phyloP scores from a whole-genome alignment of 805 yeast genomes.

The Kuraishia floccosa region DNA sequence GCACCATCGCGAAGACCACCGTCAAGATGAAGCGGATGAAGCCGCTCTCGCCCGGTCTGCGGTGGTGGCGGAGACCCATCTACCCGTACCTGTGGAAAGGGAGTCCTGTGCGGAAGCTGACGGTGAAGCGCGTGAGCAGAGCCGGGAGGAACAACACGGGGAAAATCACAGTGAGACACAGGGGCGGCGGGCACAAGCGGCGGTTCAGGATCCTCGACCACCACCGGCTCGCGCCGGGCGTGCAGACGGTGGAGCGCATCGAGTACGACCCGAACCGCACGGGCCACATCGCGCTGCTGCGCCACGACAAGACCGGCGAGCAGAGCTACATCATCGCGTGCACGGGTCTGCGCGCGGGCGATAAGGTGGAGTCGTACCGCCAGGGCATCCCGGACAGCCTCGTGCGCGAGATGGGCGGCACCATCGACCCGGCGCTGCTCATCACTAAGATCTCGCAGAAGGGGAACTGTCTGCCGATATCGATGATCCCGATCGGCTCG shows the following conservation, averaged over 20 bases:
- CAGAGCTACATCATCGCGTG: constrained; percentile 80
- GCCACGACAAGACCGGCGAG: constrained; percentile 49
- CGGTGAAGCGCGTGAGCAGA: constrained; percentile 56
- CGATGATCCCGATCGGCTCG: constrained; percentile 92
- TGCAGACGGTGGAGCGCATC: constrained; percentile 71
- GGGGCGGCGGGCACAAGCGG: constrained; percentile 95
- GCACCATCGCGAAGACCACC: constrained; percentile 57
- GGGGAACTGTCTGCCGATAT: constrained; percentile 90
- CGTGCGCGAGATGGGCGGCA: constrained; percentile 79
- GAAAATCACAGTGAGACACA: constrained; percentile 80
- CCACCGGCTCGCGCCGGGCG: constrained; percentile 54
- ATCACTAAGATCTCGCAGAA: constrained; percentile 79
- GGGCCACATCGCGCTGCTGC: constrained; percentile 81
- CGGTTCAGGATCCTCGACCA: constrained; percentile 79
- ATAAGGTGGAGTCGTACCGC: constrained; percentile 80
- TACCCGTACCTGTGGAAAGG: constrained; percentile 85
- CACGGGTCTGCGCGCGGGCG: constrained; percentile 90
- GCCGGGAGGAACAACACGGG: constrained; percentile 92
- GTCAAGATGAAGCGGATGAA: constrained; percentile 66
- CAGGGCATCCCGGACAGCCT: constrained; percentile 74
- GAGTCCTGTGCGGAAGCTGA: constrained; percentile 64
- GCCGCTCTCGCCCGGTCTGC: constrained; percentile 76
- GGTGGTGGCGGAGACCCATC: constrained; percentile 83
- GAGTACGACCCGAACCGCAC: constrained; percentile 95
- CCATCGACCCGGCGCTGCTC: constrained; percentile 82